Base-by-base conservation (phyloP, 805 yeast species). In the Sugiyamaella marilandica region DNA sequence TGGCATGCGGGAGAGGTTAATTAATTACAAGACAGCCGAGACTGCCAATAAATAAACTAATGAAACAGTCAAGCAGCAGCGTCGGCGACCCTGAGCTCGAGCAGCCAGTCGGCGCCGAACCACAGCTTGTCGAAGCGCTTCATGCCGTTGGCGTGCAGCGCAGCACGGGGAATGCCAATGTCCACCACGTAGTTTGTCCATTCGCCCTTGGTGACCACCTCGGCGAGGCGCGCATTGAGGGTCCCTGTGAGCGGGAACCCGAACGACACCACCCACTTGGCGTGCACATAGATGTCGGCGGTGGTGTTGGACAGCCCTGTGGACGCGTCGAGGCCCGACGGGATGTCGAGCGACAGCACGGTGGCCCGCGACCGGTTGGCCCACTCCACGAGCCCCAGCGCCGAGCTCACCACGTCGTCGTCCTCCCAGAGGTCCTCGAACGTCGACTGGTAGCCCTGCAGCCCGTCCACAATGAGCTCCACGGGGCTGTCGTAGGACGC, bases 261-360 rank as follows among this genome's bases (percentile, higher is more conserved):
- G 61, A 83, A 70, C 34, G 91, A 83, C 2, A 84, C 77, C 35
- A 87, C 76, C 70, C 83, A 82, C 54, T 76, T 77, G 52, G 85
- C 71, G 10, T 72, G 67, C 9, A 84, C 62, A 21, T 18, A 51
- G 18, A 41, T n/a, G 5, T 44, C 24, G 10, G 47, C 11, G 4
- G 32, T 10, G 34, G 46, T 50, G 41, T 18, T 47, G 19, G 57
- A 41, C 14, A 72, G 70, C 7, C 96, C 97, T 0, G 95, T 80
- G 3, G 94, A 87, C 7, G 90, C 84, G 62, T 87, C 95, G 39
- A 85, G 72, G 3, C 96, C 96, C 0, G 90, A 79, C 3, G 96
- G 91, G 26, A 87, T 78, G 63, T 89, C 96, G 26, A 90, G 64
- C 0, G 96, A 85, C 70, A 87, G 62, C 9, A 78, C 70, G 36